Percentiles rank a stretch among this genome's conserved stretches.
These are phyloP conservation scores for Chlamydomonas sp. DNA, from an alignment of 139 green algal species.

Conservation along the genomic window DNA sequence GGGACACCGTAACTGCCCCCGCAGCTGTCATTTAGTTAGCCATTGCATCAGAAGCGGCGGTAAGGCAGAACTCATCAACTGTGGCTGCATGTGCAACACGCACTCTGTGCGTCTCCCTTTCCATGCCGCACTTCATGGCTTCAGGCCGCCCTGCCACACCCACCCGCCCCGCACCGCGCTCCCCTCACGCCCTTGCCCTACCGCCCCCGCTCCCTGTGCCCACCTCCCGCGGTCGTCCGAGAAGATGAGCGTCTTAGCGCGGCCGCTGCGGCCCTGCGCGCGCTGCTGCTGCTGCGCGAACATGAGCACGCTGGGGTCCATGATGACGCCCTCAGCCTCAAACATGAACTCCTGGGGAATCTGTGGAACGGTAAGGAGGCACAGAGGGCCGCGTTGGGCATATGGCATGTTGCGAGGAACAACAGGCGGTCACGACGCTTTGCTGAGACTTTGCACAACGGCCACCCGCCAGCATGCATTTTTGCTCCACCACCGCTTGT, in stretches of 20 bases:
- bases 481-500: background rate
- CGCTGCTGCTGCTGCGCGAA: constrained; percentile 95
- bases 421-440: background rate
- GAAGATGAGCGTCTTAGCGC: constrained; percentile 99
- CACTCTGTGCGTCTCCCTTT: too few relatives aligned
- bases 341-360: constrained; percentile 99
- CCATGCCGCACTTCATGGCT: too few relatives aligned
- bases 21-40: too few relatives aligned
- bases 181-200: background rate
- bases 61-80: too few relatives aligned
- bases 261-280: constrained; percentile 84
- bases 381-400: background rate
- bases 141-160: too few relatives aligned
- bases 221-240: constrained; percentile 83
- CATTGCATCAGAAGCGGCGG: too few relatives aligned
- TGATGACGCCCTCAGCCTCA: constrained; percentile 94
- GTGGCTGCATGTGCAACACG: too few relatives aligned
- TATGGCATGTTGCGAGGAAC: background rate
- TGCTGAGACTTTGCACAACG: background rate
- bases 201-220: background rate
- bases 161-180: background rate
- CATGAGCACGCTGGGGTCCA: constrained; percentile 91
- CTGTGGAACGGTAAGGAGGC: constrained; percentile 53
- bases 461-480: background rate
- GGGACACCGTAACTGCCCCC: too few relatives aligned